Percentiles rank a stretch among this genome's conserved stretches.
Conservation (phyloP, 169 alveolate genomes). For the Eimeria mitis region DNA sequence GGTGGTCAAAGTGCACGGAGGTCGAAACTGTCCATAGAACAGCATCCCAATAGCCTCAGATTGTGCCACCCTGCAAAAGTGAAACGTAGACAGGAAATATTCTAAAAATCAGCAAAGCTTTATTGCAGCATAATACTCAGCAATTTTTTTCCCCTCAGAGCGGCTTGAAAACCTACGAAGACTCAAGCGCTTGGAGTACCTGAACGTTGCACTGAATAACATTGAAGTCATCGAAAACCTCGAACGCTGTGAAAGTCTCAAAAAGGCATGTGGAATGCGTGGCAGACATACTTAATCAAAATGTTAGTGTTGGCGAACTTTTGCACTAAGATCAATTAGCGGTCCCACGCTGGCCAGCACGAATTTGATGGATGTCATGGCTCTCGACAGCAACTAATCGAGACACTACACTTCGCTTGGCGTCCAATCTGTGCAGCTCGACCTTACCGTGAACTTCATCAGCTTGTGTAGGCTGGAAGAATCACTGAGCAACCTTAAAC, state of each 20-base stretch:
- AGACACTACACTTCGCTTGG: neutral
- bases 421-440: constrained; percentile 85
- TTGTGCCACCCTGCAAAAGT: neutral
- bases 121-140: neutral
- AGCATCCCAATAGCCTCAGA: neutral
- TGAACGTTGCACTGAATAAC: constrained; percentile 95
- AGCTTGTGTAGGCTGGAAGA: constrained; percentile 90
- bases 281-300: neutral
- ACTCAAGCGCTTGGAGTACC: constrained; percentile 94
- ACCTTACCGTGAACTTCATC: constrained; percentile 95
- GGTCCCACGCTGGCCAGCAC: neutral
- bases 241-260: constrained; percentile 93
- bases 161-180: constrained; percentile 93
- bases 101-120: neutral
- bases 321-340: no score
- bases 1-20: neutral
- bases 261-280: constrained; percentile 83
- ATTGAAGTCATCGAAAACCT: constrained; percentile 92
- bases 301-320: no score
- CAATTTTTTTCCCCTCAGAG: constrained; percentile 49
- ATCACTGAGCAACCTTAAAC: constrained; percentile 84
- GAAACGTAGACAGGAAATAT: neutral
- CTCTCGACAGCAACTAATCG: neutral
- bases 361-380: neutral
- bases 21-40: neutral